These are phyloP conservation scores for Aspergillus amoenus DNA, from an alignment of 2,329 filamentous ascomycete species.

Conservation along the genomic window DNA sequence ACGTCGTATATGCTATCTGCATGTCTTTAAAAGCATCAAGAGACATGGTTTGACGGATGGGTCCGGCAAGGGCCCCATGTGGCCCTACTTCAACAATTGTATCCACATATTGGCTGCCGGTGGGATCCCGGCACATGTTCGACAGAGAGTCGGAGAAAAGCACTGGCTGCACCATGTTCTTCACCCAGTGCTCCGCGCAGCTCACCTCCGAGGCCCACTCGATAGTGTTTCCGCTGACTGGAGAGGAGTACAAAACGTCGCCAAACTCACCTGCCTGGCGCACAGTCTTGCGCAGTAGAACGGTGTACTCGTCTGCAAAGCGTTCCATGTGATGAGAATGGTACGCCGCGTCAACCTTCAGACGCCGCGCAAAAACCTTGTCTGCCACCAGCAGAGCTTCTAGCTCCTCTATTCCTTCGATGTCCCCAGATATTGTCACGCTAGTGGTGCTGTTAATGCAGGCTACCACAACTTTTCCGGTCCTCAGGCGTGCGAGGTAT, in stretches of 20 bases:
- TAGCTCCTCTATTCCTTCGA: neutral
- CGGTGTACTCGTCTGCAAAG: constrained; percentile 22
- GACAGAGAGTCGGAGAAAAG: constrained; percentile 7
- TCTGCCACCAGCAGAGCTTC: neutral
- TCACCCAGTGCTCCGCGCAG: constrained; percentile 28
- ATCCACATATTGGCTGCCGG: constrained; percentile 1
- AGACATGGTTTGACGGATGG: constrained; percentile 7
- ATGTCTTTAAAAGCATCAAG: neutral
- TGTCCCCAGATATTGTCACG: constrained; percentile 12
- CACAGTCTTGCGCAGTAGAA: too few relatives aligned
- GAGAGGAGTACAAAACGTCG: too few relatives aligned
- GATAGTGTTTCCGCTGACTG: constrained; percentile 23
- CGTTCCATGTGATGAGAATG: constrained; percentile 6
- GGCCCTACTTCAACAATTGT: constrained; percentile 8
- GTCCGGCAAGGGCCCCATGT: constrained; percentile 3
- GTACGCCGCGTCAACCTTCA: constrained; percentile 26
- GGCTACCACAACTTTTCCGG: constrained; percentile 1
- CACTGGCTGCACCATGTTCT: constrained; percentile 4
- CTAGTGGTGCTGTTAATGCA: constrained; percentile 8
- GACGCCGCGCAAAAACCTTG: neutral
- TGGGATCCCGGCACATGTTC: constrained; percentile 4
- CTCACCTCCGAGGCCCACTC: constrained; percentile 43
- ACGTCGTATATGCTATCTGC: constrained; percentile 6
- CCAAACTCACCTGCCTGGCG: too few relatives aligned
- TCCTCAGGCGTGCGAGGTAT: neutral